phyloP scores from a whole-genome alignment of 2,329 filamentous ascomycete species.

The Cercospora zeina region DNA sequence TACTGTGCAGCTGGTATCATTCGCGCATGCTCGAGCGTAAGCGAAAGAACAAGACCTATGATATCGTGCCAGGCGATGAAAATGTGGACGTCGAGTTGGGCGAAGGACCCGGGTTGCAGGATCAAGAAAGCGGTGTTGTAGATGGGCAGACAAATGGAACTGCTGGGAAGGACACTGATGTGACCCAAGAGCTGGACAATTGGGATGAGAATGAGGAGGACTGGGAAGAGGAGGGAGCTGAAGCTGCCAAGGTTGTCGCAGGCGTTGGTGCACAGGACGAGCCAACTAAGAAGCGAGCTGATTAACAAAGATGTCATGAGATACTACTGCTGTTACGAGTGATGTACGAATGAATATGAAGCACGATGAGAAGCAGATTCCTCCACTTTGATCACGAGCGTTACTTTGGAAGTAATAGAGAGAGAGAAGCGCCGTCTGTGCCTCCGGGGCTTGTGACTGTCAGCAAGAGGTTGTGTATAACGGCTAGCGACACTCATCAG shows the following conservation, averaged over 20 bases:
- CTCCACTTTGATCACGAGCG: not conserved
- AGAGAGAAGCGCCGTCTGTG: not conserved
- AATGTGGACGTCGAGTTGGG: slow-evolving; percentile 75
- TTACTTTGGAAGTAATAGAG: too few species aligned
- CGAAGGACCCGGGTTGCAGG: slow-evolving; percentile 48
- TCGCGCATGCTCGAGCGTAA: slow-evolving; percentile 90
- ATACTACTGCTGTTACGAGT: slow-evolving; percentile 14
- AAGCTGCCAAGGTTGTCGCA: slow-evolving; percentile 33
- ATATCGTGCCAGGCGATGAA: slow-evolving; percentile 64
- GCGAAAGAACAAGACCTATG: slow-evolving; percentile 70
- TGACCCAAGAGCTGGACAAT: slow-evolving; percentile 85
- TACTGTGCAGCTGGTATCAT: slow-evolving; percentile 86
- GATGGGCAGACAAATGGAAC: slow-evolving; percentile 34
- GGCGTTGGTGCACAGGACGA: slow-evolving; percentile 29
- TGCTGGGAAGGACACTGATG: slow-evolving; percentile 56
- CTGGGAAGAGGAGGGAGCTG: slow-evolving; percentile 61
- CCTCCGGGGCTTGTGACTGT: not conserved
- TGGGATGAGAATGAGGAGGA: slow-evolving; percentile 85
- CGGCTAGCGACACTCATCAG: not conserved
- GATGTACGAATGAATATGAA: slow-evolving; percentile 13
- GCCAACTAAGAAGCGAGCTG: slow-evolving; percentile 47
- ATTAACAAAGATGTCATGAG: slow-evolving; percentile 38
- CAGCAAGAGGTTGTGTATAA: not conserved
- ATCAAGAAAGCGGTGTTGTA: slow-evolving; percentile 40
- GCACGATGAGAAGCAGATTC: not conserved